Evolutionary conservation across 805 yeast species (phyloP).

Genomic region (Cyberlindnera americana): DNA sequence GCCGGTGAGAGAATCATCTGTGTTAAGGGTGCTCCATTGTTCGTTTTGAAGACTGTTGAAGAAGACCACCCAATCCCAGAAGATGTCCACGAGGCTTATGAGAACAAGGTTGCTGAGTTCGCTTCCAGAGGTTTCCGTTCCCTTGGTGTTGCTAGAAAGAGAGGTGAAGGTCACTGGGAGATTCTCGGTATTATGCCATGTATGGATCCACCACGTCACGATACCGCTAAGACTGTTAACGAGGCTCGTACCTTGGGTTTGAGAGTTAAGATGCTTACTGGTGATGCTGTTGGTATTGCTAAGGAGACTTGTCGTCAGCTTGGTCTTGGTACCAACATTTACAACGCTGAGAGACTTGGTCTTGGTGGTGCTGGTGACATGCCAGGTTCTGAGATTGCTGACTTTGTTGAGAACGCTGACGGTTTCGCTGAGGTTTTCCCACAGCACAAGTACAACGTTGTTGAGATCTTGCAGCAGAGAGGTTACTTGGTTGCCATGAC

Average conservation of each 20-base stretch:
- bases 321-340: slow-evolving; percentile 94
- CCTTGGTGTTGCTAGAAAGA: slow-evolving; percentile 97
- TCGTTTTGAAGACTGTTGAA: slow-evolving; percentile 94
- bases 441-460: slow-evolving; percentile 94
- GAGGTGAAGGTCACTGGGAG: slow-evolving; percentile 98
- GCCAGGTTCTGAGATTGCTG: slow-evolving; percentile 97
- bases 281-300: slow-evolving; percentile 99
- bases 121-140: slow-evolving; percentile 99
- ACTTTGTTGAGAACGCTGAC: slow-evolving; percentile 95
- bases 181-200: slow-evolving; percentile 97
- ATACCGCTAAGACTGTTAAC: slow-evolving; percentile 89
- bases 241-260: slow-evolving; percentile 91
- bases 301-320: slow-evolving; percentile 97
- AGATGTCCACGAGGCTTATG: slow-evolving; percentile 89
- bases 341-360: slow-evolving; percentile 96
- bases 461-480: slow-evolving; percentile 91
- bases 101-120: slow-evolving; percentile 95
- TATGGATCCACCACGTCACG: slow-evolving; percentile 99
- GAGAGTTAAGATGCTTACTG: slow-evolving; percentile 96
- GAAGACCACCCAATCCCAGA: slow-evolving; percentile 96
- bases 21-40: slow-evolving; percentile 98
- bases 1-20: slow-evolving; percentile 92
- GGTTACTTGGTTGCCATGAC: slow-evolving; percentile 98
- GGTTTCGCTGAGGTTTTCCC: slow-evolving; percentile 99
- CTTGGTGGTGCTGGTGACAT: slow-evolving; percentile 89